A percentile compares a stretch with the other conserved stretches of the same genome.
These are phyloP conservation scores for Chrysoporthe austroafricana DNA, from an alignment of 2,329 filamentous ascomycete species.

Conservation along the genomic window DNA sequence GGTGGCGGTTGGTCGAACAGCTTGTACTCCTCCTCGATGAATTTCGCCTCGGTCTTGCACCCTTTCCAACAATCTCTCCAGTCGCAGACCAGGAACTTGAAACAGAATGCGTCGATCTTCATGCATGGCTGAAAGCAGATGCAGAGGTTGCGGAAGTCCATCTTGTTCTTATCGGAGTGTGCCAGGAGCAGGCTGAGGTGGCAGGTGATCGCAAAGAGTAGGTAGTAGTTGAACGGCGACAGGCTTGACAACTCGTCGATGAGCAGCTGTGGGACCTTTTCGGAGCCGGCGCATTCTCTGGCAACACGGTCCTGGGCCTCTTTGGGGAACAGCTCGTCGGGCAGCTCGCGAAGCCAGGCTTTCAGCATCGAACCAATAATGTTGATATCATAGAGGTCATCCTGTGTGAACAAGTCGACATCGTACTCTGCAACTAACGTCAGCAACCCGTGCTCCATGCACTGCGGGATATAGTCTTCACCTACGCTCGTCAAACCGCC, in stretches of 20 bases:
- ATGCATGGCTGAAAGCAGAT: conserved; percentile 98
- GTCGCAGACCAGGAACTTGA: conserved; percentile 92
- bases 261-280: conserved; percentile 80
- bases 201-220: conserved; percentile 95
- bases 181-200: conserved; percentile 90
- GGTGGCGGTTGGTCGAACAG: conserved; percentile 63
- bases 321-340: conserved; percentile 91
- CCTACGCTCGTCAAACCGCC: conserved; percentile 82
- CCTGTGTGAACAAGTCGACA: conserved; percentile 85
- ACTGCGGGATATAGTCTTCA: conserved; percentile 17
- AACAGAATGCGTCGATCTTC: conserved; percentile 93
- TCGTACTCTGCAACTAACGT: conserved; percentile 66
- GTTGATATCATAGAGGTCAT: conserved; percentile 92
- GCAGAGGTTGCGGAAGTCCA: conserved; percentile 94
- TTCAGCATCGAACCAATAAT: conserved; percentile 97
- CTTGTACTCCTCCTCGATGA: conserved; percentile 70
- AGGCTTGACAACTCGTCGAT: conserved; percentile 91
- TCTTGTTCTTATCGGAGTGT: conserved; percentile 95
- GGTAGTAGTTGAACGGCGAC: conserved; percentile 97
- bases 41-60: conserved; percentile 86
- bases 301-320: conserved; percentile 78
- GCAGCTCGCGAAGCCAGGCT: conserved; percentile 92
- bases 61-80: conserved; percentile 98
- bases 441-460: conserved; percentile 28
- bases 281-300: conserved; percentile 77